Base-by-base conservation (phyloP, 2,329 filamentous ascomycete genomes). In the Sporothrix protearum region DNA sequence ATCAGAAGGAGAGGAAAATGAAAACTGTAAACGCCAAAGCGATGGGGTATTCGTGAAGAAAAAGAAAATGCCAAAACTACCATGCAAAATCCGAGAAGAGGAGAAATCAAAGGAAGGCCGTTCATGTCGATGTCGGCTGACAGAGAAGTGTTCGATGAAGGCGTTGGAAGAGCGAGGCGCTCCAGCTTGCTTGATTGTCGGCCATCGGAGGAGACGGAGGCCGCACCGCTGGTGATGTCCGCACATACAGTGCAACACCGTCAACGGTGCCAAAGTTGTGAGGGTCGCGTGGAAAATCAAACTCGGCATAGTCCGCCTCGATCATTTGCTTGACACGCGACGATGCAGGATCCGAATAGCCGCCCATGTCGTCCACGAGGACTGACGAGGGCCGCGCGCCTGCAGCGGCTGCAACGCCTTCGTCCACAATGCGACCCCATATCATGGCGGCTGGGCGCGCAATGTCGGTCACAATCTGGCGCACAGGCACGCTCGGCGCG, bases 391-490 rank as follows among this genome's bases (percentile, higher is more conserved):
- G 10, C 45, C 36, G 61, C 33, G 47, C 49, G 33, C 33, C 22
- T 19, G 33, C 9, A 16, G 42, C 53, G 25, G n/a, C 16, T 30
- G 25, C 36, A 57, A 28, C 30, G 28, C 53, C 68, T 28, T n/a
- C 61, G 2, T 9, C 66, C 59, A 8, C 36, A 19, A 61, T 42
- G 9, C 64, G 73, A 12, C 66, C 68, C 75, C 77, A 79, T 12
- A 80, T 75, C 70, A 81, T 77, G 0, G 76, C 76, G 2, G 74
- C 77, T 1, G 80, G 80, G 1, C 77, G 76, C 1, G 78, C 77
- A 12, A 81, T 73, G 57, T 81, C 79, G 59, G 77, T 75, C 7
- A 80, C 72, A 47, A 80, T 77, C 70, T 80, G 78, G 61, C 76
- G 76, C 3, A 80, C 75, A 3, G 79, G 78, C 3, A 77, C 73